These are phyloP conservation scores for Adansonia madagascariensis DNA, from an alignment of 441 rosid species.

Conservation along the genomic window DNA sequence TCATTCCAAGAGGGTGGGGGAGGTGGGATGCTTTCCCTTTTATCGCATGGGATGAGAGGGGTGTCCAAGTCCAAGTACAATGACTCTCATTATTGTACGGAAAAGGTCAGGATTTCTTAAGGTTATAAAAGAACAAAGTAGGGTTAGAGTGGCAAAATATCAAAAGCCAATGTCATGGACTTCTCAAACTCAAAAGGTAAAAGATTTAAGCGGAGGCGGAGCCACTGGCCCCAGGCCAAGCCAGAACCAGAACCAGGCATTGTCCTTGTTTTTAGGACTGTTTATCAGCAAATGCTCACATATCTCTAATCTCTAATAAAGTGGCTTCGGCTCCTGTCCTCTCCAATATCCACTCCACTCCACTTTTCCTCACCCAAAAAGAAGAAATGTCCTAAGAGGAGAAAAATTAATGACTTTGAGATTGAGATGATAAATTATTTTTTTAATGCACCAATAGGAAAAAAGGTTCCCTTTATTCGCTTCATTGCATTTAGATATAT, in stretches of 20 bases:
- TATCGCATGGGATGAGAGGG: not conserved
- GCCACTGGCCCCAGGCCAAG: not conserved
- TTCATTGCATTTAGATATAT: no score
- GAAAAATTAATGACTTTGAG: not conserved
- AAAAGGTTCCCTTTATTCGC: no score
- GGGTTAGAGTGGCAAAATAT: no score
- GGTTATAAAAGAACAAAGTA: no score
- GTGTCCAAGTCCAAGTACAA: not conserved
- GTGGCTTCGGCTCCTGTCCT: not conserved
- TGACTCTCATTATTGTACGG: not conserved
- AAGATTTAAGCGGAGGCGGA: no score
- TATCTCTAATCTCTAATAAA: not conserved
- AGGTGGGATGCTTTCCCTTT: not conserved
- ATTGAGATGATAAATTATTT: no score
- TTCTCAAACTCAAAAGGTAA: no score
- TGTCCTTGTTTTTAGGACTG: not conserved
- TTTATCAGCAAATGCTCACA: not conserved
- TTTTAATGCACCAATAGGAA: no score
- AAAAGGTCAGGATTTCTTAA: not conserved
- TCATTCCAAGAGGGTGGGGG: not conserved
- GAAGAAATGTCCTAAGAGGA: not conserved
- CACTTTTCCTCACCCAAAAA: not conserved
- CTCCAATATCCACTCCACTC: not conserved
- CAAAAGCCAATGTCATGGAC: no score
- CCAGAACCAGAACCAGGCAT: not conserved